Percentiles rank a stretch among this genome's conserved stretches.
Evolutionary conservation across 441 rosid genomes (phyloP).

Genomic region (Isatis lusitanica): DNA sequence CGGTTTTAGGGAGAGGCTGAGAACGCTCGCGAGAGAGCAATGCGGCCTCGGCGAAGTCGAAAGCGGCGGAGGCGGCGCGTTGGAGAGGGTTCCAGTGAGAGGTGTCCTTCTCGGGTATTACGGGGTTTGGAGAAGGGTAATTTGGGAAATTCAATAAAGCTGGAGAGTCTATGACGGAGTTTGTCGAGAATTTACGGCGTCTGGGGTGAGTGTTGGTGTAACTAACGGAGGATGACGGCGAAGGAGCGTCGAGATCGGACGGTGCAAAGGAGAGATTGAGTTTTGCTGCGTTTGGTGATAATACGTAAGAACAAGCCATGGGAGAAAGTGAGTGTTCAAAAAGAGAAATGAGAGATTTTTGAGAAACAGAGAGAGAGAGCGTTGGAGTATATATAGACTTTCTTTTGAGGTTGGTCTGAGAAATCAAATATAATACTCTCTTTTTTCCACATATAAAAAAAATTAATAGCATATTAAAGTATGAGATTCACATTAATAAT

Average conservation of each 20-base stretch:
- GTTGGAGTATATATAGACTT: conserved; percentile 35
- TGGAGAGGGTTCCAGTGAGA: conserved; percentile 59
- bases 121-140: conserved; percentile 26
- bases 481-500: background rate
- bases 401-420: conserved; percentile 22
- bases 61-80: conserved; percentile 55
- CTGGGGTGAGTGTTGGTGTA: conserved; percentile 26
- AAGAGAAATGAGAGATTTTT: background rate
- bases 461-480: background rate
- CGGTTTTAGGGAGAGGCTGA: conserved; percentile 66
- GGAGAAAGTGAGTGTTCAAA: background rate
- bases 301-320: conserved; percentile 40
- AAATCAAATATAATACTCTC: background rate
- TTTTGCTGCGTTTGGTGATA: conserved; percentile 34
- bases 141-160: conserved; percentile 27
- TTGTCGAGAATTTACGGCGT: conserved; percentile 31
- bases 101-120: conserved; percentile 29
- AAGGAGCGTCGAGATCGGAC: conserved; percentile 29
- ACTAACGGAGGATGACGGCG: conserved; percentile 38
- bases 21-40: conserved; percentile 55
- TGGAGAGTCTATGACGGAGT: conserved; percentile 28
- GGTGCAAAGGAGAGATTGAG: conserved; percentile 34
- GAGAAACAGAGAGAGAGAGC: conserved; percentile 1
- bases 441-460: background rate
- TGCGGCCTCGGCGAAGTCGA: conserved; percentile 62